These are phyloP conservation scores for Lepiota venenata DNA, from an alignment of 768 basidiomycete genomes.

Conservation along the genomic window DNA sequence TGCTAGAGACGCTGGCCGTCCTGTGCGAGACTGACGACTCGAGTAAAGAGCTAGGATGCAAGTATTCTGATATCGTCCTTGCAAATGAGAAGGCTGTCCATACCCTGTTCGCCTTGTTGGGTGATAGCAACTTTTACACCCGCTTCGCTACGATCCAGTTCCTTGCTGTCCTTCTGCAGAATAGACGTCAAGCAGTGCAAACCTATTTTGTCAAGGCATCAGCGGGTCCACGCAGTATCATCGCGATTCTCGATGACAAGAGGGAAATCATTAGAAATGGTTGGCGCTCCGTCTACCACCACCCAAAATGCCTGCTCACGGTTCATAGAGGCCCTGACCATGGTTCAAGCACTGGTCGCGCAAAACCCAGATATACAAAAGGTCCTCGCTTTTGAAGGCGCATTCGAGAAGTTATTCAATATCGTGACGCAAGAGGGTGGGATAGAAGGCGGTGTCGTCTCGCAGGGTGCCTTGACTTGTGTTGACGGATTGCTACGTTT, in stretches of 20 bases:
- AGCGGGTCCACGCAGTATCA: conserved; percentile 69
- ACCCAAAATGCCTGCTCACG: not conserved
- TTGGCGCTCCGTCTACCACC: conserved; percentile 29
- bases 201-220: conserved; percentile 88
- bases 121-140: conserved; percentile 76
- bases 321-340: conserved; percentile 70
- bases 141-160: conserved; percentile 84
- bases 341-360: conserved; percentile 76
- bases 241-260: conserved; percentile 77
- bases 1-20: conserved; percentile 82
- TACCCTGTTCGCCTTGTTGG: conserved; percentile 72
- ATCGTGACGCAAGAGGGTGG: conserved; percentile 88
- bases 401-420: conserved; percentile 92
- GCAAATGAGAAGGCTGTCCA: conserved; percentile 69
- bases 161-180: conserved; percentile 74
- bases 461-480: conserved; percentile 82
- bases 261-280: conserved; percentile 89
- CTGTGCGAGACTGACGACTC: conserved; percentile 76
- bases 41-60: conserved; percentile 71
- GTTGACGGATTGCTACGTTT: conserved; percentile 86
- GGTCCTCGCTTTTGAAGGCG: conserved; percentile 93
- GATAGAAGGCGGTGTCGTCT: conserved; percentile 84
- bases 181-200: conserved; percentile 80
- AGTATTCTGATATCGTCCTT: conserved; percentile 80
- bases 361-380: conserved; percentile 96